Conservation (phyloP, 495 filamentous ascomycete genomes). For the Aspergillus affinis region DNA sequence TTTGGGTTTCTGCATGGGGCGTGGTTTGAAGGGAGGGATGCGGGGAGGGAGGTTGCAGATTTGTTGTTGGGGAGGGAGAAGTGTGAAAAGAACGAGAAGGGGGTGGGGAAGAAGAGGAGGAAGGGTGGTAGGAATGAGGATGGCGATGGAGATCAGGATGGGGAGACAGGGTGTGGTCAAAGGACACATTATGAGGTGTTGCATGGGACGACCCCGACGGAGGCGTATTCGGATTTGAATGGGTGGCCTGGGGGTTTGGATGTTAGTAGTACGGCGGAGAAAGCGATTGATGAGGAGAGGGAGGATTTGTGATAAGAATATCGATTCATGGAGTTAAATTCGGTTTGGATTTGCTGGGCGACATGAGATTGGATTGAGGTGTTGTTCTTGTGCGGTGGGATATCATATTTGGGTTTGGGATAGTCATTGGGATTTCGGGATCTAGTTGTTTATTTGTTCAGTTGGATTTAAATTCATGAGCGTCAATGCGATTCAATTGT, state of each 20-base stretch:
- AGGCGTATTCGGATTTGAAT: slow-evolving; percentile 22
- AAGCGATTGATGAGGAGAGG: background rate
- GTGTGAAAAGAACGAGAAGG: background rate
- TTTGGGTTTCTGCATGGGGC: slow-evolving; percentile 72
- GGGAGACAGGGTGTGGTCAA: slow-evolving; percentile 14
- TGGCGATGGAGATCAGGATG: slow-evolving; percentile 1
- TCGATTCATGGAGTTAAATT: too few relatives aligned
- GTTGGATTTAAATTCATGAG: too few relatives aligned
- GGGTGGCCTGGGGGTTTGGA: slow-evolving; percentile 26
- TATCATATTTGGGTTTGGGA: too few relatives aligned
- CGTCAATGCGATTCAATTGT: too few relatives aligned
- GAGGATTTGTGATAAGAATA: background rate
- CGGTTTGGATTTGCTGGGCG: background rate
- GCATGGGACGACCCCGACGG: slow-evolving; percentile 27
- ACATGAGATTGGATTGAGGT: background rate
- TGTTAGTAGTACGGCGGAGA: background rate
- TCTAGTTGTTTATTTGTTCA: too few relatives aligned
- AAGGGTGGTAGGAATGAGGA: background rate
- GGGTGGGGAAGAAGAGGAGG: slow-evolving; percentile 1
- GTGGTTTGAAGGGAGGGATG: slow-evolving; percentile 59
- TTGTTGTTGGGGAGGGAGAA: slow-evolving; percentile 6
- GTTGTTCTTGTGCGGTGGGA: too few relatives aligned
- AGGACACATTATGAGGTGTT: slow-evolving; percentile 29
- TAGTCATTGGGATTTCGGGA: too few relatives aligned
- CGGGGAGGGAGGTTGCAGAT: slow-evolving; percentile 50